These are phyloP conservation scores for Chaetomium cochliodes DNA, from an alignment of 495 filamentous ascomycete species.

Conservation along the genomic window DNA sequence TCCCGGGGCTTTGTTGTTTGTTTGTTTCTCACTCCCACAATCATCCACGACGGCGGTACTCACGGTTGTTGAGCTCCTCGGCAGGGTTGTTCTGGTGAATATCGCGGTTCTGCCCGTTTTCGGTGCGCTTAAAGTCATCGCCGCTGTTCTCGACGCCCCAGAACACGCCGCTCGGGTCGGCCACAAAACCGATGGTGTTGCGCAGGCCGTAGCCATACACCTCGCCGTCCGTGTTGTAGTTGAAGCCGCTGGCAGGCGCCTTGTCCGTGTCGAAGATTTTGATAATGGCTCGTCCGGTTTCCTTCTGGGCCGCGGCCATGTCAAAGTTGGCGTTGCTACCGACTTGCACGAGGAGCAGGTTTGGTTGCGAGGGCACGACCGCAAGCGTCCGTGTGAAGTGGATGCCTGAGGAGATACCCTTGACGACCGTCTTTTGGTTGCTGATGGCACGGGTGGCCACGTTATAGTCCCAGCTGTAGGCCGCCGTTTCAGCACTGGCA, in stretches of 20 bases:
- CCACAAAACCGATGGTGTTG: slow-evolving; percentile 64
- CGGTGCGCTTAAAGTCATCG: slow-evolving; percentile 48
- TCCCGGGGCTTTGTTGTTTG: background rate
- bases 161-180: slow-evolving; percentile 59
- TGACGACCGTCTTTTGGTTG: slow-evolving; percentile 50
- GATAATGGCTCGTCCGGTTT: slow-evolving; percentile 58
- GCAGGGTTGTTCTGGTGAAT: slow-evolving; percentile 67
- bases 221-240: slow-evolving; percentile 55
- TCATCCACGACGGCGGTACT: slow-evolving; percentile 27
- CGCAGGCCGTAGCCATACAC: slow-evolving; percentile 65
- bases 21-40: no score
- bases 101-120: slow-evolving; percentile 49
- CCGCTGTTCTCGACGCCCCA: slow-evolving; percentile 70
- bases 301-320: slow-evolving; percentile 42
- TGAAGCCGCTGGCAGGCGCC: slow-evolving; percentile 37
- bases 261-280: slow-evolving; percentile 60
- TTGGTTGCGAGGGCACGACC: slow-evolving; percentile 52
- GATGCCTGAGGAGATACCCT: slow-evolving; percentile 55
- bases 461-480: slow-evolving; percentile 62
- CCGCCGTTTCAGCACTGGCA: slow-evolving; percentile 57
- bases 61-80: slow-evolving; percentile 68
- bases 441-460: slow-evolving; percentile 44
- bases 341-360: slow-evolving; percentile 55
- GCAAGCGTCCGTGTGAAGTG: slow-evolving; percentile 62
- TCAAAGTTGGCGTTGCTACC: slow-evolving; percentile 64